These are phyloP conservation scores for Polyplosphaeria fusca DNA, from an alignment of 495 filamentous ascomycete species.

Conservation along the genomic window DNA sequence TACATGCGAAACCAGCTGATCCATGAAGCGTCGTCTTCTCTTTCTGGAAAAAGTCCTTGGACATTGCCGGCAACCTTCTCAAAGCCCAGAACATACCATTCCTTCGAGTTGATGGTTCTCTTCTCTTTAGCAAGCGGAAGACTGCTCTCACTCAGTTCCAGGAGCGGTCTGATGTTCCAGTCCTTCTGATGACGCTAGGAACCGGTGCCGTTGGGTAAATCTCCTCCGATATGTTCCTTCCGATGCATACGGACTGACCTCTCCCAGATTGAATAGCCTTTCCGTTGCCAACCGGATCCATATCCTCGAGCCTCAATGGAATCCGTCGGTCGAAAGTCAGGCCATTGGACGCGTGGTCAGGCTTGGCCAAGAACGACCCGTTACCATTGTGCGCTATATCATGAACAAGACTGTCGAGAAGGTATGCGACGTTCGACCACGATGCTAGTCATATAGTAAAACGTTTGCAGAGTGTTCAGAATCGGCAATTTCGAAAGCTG, in stretches of 20 bases:
- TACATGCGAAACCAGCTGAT: too few relatives aligned
- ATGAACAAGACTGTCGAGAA: constrained; percentile 3
- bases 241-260: too few relatives aligned
- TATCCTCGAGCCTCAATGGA: constrained; percentile 5
- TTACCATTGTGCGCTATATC: not conserved
- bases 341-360: not conserved
- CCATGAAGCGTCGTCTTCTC: constrained; percentile 20
- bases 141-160: constrained; percentile 2
- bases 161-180: not conserved
- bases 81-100: not conserved
- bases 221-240: too few relatives aligned
- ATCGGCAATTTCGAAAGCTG: not conserved
- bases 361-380: not conserved
- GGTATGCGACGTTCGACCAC: not conserved
- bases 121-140: not conserved
- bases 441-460: too few relatives aligned
- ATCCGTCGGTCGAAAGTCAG: not conserved
- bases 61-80: not conserved
- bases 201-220: constrained; percentile 13
- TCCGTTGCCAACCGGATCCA: not conserved
- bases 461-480: not conserved
- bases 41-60: constrained; percentile 10
- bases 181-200: constrained; percentile 10
- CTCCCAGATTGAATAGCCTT: not conserved
- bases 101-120: not conserved